Evolutionary conservation across 164 flowering plant genomes (phyloP).

Genomic region (Taxillus chinensis): DNA sequence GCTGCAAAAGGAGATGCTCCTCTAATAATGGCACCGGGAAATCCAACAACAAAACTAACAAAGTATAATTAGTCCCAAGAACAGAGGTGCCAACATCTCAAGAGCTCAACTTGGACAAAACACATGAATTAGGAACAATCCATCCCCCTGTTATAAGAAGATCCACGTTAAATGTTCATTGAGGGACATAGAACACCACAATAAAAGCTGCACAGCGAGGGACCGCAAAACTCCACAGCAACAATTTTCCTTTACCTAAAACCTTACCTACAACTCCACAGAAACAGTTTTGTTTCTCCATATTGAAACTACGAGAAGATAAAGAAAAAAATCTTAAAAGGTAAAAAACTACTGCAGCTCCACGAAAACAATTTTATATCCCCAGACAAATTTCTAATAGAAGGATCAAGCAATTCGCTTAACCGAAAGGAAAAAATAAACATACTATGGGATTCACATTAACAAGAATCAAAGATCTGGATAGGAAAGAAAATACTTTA

Average conservation of each 20-base stretch:
- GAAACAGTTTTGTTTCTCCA: neutral
- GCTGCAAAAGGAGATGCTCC: constrained; percentile 8
- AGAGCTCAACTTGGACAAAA: constrained; percentile 14
- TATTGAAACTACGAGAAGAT: neutral
- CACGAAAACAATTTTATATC: no score
- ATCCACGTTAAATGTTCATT: constrained; percentile 18
- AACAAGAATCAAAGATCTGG: no score
- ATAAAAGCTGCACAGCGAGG: constrained; percentile 9
- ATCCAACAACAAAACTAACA: constrained; percentile 15
- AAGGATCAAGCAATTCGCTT: no score
- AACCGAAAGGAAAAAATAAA: no score
- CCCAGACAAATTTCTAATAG: no score
- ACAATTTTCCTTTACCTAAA: constrained; percentile 7
- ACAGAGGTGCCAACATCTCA: constrained; percentile 18
- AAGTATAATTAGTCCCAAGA: constrained; percentile 11
- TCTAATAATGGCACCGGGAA: constrained; percentile 2
- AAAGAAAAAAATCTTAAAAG: no score
- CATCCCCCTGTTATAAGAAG: constrained; percentile 21
- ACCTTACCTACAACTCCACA: constrained; percentile 8
- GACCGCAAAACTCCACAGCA: constrained; percentile 7
- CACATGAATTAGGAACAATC: constrained; percentile 6
- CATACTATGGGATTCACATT: no score
- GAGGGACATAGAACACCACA: constrained; percentile 12
- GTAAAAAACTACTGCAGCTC: no score
- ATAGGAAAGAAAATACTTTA: no score